Percentiles rank a stretch among this genome's conserved stretches.
phyloP scores from a whole-genome alignment of 306 rosid genomes.

The Cucurbita moschata region DNA sequence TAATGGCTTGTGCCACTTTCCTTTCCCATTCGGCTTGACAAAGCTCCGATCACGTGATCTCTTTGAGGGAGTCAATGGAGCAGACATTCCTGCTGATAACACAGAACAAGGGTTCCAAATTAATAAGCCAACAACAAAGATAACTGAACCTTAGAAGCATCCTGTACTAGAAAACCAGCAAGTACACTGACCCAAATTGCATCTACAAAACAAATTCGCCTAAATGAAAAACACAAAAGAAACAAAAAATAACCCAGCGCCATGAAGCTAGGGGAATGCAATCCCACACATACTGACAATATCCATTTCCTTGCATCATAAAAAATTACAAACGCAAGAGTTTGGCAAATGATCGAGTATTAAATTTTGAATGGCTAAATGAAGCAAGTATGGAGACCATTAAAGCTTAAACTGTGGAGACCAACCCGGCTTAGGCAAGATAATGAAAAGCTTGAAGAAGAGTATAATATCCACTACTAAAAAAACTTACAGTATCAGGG shows the following conservation, averaged over 20 bases:
- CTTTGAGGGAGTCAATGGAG: constrained; percentile 58
- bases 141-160: neutral
- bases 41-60: constrained; percentile 35
- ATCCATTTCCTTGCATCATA: neutral
- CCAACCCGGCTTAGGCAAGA: neutral
- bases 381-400: neutral
- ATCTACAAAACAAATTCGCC: neutral
- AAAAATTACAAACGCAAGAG: neutral
- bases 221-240: neutral
- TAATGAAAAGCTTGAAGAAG: neutral
- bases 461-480: neutral
- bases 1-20: constrained; percentile 44
- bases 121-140: neutral
- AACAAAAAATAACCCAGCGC: neutral
- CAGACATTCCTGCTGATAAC: constrained; percentile 22
- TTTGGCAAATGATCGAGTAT: neutral
- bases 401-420: neutral
- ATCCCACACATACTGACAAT: neutral
- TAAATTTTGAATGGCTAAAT: neutral
- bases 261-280: neutral
- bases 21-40: constrained; percentile 34
- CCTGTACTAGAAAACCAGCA: neutral
- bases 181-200: neutral
- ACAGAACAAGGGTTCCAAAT: neutral
- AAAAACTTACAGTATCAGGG: neutral